Conservation (phyloP, 1,284 basidiomycete genomes). For the Chalciporus piperatoides region DNA sequence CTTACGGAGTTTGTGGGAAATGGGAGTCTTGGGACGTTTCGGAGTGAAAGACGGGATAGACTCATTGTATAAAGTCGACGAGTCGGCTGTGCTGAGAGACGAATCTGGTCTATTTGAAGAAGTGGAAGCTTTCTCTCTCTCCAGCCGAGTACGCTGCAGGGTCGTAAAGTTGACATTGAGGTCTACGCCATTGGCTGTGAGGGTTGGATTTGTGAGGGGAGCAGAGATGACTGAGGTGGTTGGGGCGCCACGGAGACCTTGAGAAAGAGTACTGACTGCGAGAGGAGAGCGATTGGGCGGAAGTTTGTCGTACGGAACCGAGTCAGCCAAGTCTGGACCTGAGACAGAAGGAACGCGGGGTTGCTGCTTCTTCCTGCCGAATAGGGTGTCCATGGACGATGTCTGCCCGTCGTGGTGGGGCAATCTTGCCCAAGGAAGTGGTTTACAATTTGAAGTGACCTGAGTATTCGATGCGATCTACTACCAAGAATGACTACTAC, state of each 20-base stretch:
- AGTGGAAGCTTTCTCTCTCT: conserved; percentile 50
- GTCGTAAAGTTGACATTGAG: conserved; percentile 56
- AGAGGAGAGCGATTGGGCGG: conserved; percentile 58
- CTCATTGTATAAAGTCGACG: conserved; percentile 56
- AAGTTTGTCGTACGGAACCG: conserved; percentile 71
- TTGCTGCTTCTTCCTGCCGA: conserved; percentile 41
- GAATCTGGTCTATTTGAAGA: conserved; percentile 42
- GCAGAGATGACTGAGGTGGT: conserved; percentile 54
- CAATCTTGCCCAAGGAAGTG: conserved; percentile 2
- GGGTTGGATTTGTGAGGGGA: conserved; percentile 73
- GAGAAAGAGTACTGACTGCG: conserved; percentile 52
- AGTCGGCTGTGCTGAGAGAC: conserved; percentile 54
- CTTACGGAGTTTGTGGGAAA: conserved; percentile 44
- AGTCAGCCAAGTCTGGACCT: conserved; percentile 48
- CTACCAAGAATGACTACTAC: too few species aligned
- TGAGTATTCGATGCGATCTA: too few species aligned
- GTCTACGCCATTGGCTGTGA: conserved; percentile 66
- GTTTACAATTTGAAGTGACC: too few species aligned
- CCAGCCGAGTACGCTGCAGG: conserved; percentile 45
- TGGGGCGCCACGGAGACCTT: conserved; percentile 46
- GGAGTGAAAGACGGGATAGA: conserved; percentile 36
- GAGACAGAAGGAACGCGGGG: conserved; percentile 49
- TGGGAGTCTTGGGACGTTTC: conserved; percentile 36
- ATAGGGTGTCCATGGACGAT: conserved; percentile 35
- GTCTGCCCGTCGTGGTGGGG: conserved; percentile 13